Conservation (phyloP, 2,329 filamentous ascomycete species). For the Fusarium oligoseptatum region DNA sequence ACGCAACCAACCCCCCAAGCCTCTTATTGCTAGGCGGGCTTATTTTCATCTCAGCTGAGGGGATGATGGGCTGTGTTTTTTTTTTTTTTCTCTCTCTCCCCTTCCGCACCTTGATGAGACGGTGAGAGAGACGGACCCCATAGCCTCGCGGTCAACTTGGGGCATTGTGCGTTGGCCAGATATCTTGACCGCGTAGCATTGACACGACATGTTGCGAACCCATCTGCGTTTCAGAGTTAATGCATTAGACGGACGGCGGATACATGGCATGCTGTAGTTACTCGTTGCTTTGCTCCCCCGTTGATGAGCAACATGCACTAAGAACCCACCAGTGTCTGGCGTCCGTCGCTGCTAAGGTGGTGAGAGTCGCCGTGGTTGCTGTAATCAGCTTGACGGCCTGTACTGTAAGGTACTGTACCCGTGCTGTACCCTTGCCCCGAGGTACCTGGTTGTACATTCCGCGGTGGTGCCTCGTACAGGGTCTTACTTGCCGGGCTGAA, state of each 20-base stretch:
- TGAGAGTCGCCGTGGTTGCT: conserved; percentile 14
- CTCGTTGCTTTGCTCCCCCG: neutral
- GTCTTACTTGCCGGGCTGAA: conserved; percentile 35
- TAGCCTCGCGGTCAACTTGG: neutral
- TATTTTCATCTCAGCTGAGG: conserved; percentile 1
- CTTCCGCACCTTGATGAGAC: neutral
- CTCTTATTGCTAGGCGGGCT: neutral
- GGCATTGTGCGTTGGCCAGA: neutral
- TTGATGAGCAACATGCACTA: conserved; percentile 1
- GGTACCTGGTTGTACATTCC: conserved; percentile 21
- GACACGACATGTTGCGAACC: neutral
- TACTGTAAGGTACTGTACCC: conserved; percentile 1
- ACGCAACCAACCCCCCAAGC: neutral
- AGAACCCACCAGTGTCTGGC: neutral
- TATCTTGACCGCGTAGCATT: conserved; percentile 1
- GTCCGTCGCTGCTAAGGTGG: neutral
- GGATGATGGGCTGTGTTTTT: neutral
- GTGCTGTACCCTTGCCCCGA: conserved; percentile 7
- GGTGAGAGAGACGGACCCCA: neutral
- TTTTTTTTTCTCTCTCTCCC: neutral
- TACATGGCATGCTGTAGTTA: neutral
- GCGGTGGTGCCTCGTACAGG: conserved; percentile 3
- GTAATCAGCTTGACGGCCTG: conserved; percentile 1
- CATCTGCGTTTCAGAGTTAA: conserved; percentile 1
- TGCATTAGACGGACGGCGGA: neutral